These are phyloP conservation scores for Metschnikowia kunwiensis DNA, from an alignment of 805 yeast species.

Conservation along the genomic window DNA sequence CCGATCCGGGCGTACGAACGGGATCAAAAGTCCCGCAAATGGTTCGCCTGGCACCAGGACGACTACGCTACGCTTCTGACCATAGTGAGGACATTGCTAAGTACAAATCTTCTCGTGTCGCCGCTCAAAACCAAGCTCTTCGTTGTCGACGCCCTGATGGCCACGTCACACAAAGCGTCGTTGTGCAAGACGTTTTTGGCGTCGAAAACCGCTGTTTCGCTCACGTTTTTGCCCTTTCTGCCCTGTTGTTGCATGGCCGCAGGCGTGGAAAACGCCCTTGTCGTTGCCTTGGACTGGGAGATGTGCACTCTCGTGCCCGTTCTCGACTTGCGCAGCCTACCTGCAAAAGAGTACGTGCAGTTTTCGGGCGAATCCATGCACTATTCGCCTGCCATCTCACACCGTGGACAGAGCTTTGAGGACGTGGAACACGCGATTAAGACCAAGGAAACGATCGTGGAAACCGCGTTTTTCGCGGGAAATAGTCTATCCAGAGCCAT, in stretches of 20 bases:
- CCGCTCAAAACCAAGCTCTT: conserved; percentile 15
- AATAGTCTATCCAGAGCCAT: conserved; percentile 2
- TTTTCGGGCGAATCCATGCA: conserved; percentile 14
- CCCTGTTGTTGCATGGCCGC: conserved; percentile 15
- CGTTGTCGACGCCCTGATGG: conserved; percentile 11
- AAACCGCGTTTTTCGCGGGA: conserved; percentile 1
- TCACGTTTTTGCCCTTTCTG: conserved; percentile 14
- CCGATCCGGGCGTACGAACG: conserved; percentile 3
- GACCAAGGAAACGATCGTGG: not conserved
- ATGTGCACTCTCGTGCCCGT: conserved; percentile 10
- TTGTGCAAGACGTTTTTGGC: conserved; percentile 13
- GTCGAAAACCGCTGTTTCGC: conserved; percentile 8
- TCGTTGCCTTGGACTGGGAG: conserved; percentile 16
- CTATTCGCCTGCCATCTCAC: conserved; percentile 5
- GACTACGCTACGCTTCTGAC: conserved; percentile 9
- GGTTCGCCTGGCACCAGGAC: conserved; percentile 16
- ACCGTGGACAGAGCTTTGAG: not conserved
- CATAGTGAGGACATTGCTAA: conserved; percentile 9
- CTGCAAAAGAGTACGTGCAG: conserved; percentile 1
- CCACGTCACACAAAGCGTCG: conserved; percentile 10
- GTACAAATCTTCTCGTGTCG: conserved; percentile 13
- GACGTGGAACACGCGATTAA: conserved; percentile 8
- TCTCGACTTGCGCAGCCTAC: conserved; percentile 11
- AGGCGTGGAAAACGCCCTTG: conserved; percentile 14
- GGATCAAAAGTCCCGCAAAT: conserved; percentile 4